Conservation (phyloP, 192 early-diverging fungal genomes). For the Coemansia furcata region DNA sequence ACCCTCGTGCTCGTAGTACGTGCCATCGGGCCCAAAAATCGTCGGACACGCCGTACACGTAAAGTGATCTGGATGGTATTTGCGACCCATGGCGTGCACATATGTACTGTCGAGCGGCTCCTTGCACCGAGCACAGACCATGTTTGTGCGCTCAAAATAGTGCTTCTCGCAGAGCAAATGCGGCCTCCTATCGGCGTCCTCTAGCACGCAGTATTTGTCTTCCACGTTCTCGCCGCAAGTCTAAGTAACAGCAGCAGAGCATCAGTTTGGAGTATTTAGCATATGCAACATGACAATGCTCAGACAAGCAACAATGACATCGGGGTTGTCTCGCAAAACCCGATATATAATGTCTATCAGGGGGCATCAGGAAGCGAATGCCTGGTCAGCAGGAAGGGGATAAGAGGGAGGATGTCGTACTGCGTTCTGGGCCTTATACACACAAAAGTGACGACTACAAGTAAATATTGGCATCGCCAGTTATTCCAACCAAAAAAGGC, state of each 20-base stretch:
- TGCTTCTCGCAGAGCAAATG: slow-evolving; percentile 46
- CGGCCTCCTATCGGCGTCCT: slow-evolving; percentile 32
- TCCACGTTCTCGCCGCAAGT: slow-evolving; percentile 41
- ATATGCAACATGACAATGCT: not conserved
- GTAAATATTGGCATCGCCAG: not conserved
- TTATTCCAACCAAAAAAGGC: not conserved
- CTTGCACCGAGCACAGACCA: slow-evolving; percentile 69
- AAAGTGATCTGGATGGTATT: slow-evolving; percentile 98
- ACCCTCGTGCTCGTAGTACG: slow-evolving; percentile 93
- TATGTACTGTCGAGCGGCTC: slow-evolving; percentile 86
- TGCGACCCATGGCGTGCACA: slow-evolving; percentile 87
- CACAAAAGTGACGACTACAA: not conserved
- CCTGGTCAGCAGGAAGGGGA: not conserved
- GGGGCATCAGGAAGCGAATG: not conserved
- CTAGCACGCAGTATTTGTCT: slow-evolving; percentile 33
- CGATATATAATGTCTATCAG: not conserved
- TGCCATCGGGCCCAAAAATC: slow-evolving; percentile 92
- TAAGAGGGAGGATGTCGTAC: not conserved
- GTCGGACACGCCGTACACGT: slow-evolving; percentile 89
- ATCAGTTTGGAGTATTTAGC: not conserved
- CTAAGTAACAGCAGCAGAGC: slow-evolving; percentile 11
- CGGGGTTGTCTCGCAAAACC: not conserved
- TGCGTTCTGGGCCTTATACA: not conserved
- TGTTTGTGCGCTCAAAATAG: slow-evolving; percentile 48
- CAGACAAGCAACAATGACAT: slow-evolving; percentile 7